These are phyloP conservation scores for Colletotrichum sp. DNA, from an alignment of 2,329 filamentous ascomycete species.

Conservation along the genomic window DNA sequence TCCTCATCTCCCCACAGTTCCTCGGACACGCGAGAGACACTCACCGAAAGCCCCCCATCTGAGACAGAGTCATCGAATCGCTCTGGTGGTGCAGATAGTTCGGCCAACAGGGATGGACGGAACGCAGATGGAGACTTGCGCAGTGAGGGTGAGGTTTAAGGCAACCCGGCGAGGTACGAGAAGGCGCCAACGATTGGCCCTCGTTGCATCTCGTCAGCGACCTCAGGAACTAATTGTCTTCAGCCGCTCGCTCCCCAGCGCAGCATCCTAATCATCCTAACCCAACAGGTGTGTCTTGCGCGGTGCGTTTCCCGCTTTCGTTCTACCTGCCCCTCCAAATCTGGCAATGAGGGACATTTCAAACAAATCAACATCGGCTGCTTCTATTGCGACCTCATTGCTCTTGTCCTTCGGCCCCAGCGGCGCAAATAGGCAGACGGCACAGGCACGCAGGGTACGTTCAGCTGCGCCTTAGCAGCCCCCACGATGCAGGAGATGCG, in stretches of 20 bases:
- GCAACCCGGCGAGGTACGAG: neutral
- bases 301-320: neutral
- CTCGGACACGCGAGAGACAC: neutral
- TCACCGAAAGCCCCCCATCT: slow-evolving; percentile 3
- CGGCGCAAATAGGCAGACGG: neutral
- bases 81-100: neutral
- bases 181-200: neutral
- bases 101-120: neutral
- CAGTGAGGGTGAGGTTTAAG: neutral
- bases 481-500: slow-evolving; percentile 9
- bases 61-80: slow-evolving; percentile 6
- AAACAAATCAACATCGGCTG: neutral
- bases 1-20: neutral
- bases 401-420: neutral
- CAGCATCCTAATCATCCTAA: neutral
- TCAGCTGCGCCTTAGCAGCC: slow-evolving; percentile 16
- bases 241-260: neutral
- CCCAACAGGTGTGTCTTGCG: neutral
- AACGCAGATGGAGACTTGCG: neutral
- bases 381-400: neutral
- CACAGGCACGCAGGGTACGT: slow-evolving; percentile 8
- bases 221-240: neutral
- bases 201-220: neutral
- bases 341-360: neutral
- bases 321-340: neutral